Base-by-base conservation (phyloP, 805 yeast species). In the Cyberlindnera americana region DNA sequence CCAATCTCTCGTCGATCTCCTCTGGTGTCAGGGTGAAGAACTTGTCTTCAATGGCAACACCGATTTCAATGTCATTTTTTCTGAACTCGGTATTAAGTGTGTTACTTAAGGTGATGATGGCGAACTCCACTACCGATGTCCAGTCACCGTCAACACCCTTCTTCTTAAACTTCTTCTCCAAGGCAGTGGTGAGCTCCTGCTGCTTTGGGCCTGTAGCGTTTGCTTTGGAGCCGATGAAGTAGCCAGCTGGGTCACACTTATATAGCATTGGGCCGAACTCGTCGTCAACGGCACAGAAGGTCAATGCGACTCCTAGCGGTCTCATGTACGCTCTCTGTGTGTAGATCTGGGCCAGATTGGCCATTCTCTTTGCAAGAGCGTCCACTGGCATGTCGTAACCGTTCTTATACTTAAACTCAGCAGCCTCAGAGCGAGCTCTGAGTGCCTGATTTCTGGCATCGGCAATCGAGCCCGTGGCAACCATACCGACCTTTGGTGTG, bases 241-340 rank as follows among this genome's bases (percentile, higher is more conserved):
- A 91, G 7, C 99, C 99, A 4, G 99, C 98, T 14, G 99, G 99
- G 65, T 93, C 99, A 50, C 93, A 81, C 69, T 91, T 93, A 70
- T 77, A 89, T 44, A 93, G 73, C 54, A 81, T 78, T 19, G 99
- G 96, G 1, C 98, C 99, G 38, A 69, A 63, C 64, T 83, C 95
- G 58, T 88, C 96, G 62, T 89, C 97, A 41, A 85, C 81, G 32
- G 95, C 78, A 43, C 89, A 75, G 56, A 91, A 83, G 19, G 96
- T 88, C 58, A 89, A 73, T 21, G 95, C 87, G 44, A 91, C 96
- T 27, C 99, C 99, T 51, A 89, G 72, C 19, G 99, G 99, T 65
- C 99, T 80, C 98, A 93, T 93, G 65, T 91, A 91, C 10, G 98
- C 98, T 60, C 97, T 77, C 67, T 93, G 99, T 29, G 99, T 93